A percentile compares a stretch with the other conserved stretches of the same genome.
Conservation (phyloP, 2,329 filamentous ascomycete species). For the Blastomyces gilchristii region DNA sequence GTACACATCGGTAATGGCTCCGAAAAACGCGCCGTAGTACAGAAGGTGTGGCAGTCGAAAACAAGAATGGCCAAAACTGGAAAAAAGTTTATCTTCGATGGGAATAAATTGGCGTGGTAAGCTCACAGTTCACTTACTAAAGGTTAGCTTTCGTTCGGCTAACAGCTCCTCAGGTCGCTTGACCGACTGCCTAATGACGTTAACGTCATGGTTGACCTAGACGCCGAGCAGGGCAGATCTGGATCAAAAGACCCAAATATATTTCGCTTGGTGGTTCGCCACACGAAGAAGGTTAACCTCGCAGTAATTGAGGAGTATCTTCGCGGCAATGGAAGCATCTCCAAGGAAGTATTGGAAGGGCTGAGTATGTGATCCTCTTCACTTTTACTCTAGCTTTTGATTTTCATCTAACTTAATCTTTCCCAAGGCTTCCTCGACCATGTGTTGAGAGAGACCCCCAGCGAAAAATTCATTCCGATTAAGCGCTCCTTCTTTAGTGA, state of each 20-base stretch:
- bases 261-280: conserved; percentile 53
- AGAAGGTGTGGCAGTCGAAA: conserved; percentile 64
- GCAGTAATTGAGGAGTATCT: conserved; percentile 57
- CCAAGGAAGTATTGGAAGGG: conserved; percentile 61
- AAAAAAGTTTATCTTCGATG: conserved; percentile 64
- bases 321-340: conserved; percentile 47
- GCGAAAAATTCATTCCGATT: conserved; percentile 55
- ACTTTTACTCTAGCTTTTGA: background rate
- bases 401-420: conserved; percentile 7
- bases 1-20: conserved; percentile 54
- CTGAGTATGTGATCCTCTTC: conserved; percentile 48
- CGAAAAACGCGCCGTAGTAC: conserved; percentile 57
- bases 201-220: conserved; percentile 59
- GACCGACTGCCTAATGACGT: conserved; percentile 36
- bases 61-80: conserved; percentile 48
- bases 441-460: conserved; percentile 69
- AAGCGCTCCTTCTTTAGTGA: conserved; percentile 73
- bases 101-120: conserved; percentile 77
- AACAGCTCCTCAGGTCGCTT: conserved; percentile 26
- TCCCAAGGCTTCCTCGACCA: conserved; percentile 71
- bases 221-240: conserved; percentile 49
- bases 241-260: conserved; percentile 36
- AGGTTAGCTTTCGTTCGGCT: conserved; percentile 11
- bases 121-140: conserved; percentile 29
- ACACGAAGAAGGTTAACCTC: conserved; percentile 60